Evolutionary conservation across 768 basidiomycete species (phyloP), one percentile per base, ranked within the genome.

Genomic region (Mycena filopes): DNA sequence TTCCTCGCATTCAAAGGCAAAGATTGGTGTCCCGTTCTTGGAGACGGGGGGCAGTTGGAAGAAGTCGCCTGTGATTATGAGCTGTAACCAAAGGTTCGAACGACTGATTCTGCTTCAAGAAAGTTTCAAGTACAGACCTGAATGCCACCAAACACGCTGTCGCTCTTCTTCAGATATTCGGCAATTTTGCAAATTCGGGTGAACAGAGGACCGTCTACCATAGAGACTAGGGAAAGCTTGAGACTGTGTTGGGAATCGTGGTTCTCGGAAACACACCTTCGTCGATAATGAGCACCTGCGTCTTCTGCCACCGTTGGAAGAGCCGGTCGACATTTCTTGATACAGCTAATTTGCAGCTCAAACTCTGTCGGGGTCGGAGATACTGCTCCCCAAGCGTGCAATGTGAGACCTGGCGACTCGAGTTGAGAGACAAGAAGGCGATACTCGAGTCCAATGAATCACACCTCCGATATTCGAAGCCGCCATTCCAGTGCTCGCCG

Each of bases 41-140:
- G 80, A 77, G 6, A 94, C 91, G 1, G 93, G 93, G 1, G 93
- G 93, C 2, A 94, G 83, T 75, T 94, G 92, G 78, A 94, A 94
- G 79, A 94, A 94, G 75, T 94, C 93, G 21, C 93, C 93, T 1
- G 91, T 92, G 29, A 93, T 83, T 48, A 94, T 79, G 40, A 93
- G 79, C 88, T 64, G 21, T 26, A 51, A 41, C 4, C 11, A 46
- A 26, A 12, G 16, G 16, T 10, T 49, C 21, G 7, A 48, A 21
- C 20, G 9, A 36, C 36, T 36, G 36, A 36, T 36, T 36, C 9
- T 36, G 5, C 36, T 49, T 33, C 48, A 31, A 31, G 12, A 13
- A 28, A 20, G 21, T 31, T 16, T 31, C 25, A 29, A 20, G 26
- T 11, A 21, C 13, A 31, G 63, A 88, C 88, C 81, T 94, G 92